These are phyloP conservation scores for Lentinula lateritia DNA, from an alignment of 768 basidiomycete genomes.

Conservation along the genomic window DNA sequence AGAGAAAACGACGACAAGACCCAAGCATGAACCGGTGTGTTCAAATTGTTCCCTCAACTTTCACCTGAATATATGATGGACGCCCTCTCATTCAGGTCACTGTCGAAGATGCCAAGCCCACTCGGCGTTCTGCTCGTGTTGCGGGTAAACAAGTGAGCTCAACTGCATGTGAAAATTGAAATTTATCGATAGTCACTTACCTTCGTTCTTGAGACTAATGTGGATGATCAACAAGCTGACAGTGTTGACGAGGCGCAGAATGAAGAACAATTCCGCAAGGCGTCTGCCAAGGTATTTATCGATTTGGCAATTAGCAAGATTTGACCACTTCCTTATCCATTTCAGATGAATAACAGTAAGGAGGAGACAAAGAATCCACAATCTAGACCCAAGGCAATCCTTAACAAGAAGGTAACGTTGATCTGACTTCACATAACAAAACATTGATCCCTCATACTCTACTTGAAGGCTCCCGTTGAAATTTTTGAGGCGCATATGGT, in stretches of 20 bases:
- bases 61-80: neutral
- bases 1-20: neutral
- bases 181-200: neutral
- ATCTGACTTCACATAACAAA: neutral
- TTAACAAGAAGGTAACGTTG: neutral
- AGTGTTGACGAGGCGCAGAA: neutral
- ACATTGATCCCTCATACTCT: neutral
- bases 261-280: neutral
- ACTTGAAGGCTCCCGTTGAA: neutral
- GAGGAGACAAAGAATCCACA: neutral
- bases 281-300: neutral
- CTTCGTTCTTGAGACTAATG: neutral
- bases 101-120: constrained; percentile 8
- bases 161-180: neutral
- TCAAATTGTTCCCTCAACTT: neutral
- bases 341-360: neutral
- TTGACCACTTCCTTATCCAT: too few species aligned
- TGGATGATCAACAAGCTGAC: neutral
- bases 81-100: neutral
- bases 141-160: constrained; percentile 3
- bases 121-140: constrained; percentile 5
- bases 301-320: too few species aligned
- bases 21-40: neutral
- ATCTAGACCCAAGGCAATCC: neutral
- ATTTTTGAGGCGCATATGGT: neutral